phyloP scores from a whole-genome alignment of 768 basidiomycete genomes.

The Boletus subcaerulescens region DNA sequence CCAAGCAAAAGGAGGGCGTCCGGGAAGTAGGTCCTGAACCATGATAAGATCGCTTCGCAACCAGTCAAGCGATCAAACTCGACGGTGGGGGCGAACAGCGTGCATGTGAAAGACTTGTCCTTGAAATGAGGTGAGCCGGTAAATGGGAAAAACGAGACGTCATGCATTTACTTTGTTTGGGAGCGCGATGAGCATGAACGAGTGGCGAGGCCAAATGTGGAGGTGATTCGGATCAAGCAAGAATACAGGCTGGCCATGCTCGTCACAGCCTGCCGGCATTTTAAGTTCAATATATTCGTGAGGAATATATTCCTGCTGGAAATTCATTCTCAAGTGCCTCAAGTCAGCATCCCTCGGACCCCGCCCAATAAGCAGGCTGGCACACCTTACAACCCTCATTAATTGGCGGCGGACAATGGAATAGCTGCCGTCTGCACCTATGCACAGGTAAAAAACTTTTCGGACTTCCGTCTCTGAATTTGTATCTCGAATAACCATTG shows the following conservation, averaged over 20 bases:
- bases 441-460: conserved; percentile 70
- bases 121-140: conserved; percentile 35
- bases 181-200: conserved; percentile 98
- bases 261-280: conserved; percentile 78
- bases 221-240: conserved; percentile 92
- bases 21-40: conserved; percentile 84
- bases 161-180: conserved; percentile 79
- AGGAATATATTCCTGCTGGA: conserved; percentile 90
- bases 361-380: conserved; percentile 14
- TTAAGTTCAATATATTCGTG: conserved; percentile 96
- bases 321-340: conserved; percentile 73
- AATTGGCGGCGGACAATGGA: conserved; percentile 88
- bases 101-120: conserved; percentile 98
- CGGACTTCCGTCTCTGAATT: conserved; percentile 41
- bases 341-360: conserved; percentile 13
- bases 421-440: conserved; percentile 95
- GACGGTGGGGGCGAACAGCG: conserved; percentile 83
- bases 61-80: conserved; percentile 68
- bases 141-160: conserved; percentile 27
- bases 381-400: conserved; percentile 91
- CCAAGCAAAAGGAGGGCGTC: conserved; percentile 88
- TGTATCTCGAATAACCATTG: conserved; percentile 50
- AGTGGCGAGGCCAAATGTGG: conserved; percentile 98
- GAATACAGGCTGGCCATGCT: conserved; percentile 63
- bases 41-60: conserved; percentile 54